These are phyloP conservation scores for Guillardia theta DNA, from an alignment of 78 protist genomes.

Conservation along the genomic window DNA sequence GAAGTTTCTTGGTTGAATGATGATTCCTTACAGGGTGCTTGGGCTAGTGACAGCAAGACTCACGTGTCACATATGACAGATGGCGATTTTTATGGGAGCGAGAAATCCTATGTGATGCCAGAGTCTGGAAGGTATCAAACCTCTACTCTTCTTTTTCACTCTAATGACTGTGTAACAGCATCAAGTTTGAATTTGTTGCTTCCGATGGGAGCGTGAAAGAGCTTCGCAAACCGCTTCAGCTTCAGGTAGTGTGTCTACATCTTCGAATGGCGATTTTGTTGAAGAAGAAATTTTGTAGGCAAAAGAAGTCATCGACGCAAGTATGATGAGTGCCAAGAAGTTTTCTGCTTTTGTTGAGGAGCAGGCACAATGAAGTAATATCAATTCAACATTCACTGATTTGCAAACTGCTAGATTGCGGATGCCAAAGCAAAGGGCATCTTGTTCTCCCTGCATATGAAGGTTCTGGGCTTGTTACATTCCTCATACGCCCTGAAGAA, in stretches of 20 bases:
- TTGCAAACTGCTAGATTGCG: neutral
- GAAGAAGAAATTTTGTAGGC: neutral
- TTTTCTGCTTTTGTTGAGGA: neutral
- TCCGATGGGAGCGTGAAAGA: no score
- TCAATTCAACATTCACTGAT: neutral
- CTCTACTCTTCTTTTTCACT: no score
- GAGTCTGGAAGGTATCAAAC: no score
- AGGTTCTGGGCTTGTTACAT: neutral
- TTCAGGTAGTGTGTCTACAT: no score
- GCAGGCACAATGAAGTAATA: neutral
- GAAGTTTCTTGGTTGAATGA: no score
- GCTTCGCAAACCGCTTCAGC: no score
- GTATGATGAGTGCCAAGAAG: neutral
- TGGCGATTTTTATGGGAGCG: constrained; percentile 42
- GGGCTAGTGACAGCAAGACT: neutral
- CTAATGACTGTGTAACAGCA: no score
- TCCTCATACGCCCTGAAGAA: no score
- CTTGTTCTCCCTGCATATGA: constrained; percentile 44
- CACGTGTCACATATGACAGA: constrained; percentile 56
- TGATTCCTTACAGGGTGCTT: no score
- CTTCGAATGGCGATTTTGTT: neutral
- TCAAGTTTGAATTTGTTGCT: constrained; percentile 26
- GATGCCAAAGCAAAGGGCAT: neutral
- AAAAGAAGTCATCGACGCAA: constrained; percentile 42
- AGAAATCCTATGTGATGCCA: neutral